phyloP scores from a whole-genome alignment of 73 alveolate genomes.

The Paramecium tetraurelia region DNA sequence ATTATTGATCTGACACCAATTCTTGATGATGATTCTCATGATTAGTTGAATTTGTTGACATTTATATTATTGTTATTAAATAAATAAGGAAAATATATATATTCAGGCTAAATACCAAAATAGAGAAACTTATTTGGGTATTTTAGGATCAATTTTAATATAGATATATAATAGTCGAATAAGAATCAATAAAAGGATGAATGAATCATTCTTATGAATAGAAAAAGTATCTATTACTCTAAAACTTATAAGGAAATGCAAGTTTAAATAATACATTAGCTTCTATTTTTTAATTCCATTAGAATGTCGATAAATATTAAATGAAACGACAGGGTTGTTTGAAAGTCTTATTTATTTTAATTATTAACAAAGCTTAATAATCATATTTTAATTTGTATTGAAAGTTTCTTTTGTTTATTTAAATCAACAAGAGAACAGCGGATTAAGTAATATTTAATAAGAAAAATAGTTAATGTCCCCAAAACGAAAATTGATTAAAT shows the following conservation, averaged over 20 bases:
- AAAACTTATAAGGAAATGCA: too few relatives aligned
- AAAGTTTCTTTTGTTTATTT: background rate
- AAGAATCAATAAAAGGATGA: background rate
- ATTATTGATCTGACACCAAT: background rate
- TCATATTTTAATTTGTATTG: background rate
- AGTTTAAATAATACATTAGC: background rate
- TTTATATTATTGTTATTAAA: background rate
- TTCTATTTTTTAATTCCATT: background rate
- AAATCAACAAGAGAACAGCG: too few relatives aligned
- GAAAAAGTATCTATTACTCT: background rate
- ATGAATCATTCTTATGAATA: background rate
- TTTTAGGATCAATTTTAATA: background rate
- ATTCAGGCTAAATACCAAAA: background rate
- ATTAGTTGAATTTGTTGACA: background rate
- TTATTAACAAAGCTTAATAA: background rate
- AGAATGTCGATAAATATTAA: background rate
- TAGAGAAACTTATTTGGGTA: background rate
- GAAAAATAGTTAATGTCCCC: background rate
- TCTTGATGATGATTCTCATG: background rate
- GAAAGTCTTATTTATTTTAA: background rate
- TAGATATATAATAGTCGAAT: background rate
- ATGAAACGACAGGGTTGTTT: background rate
- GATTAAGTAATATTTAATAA: too few relatives aligned
- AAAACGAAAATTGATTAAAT: background rate
- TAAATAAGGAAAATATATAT: background rate